Conservation (phyloP, 306 rosid genomes). For the Quercus gilva region DNA sequence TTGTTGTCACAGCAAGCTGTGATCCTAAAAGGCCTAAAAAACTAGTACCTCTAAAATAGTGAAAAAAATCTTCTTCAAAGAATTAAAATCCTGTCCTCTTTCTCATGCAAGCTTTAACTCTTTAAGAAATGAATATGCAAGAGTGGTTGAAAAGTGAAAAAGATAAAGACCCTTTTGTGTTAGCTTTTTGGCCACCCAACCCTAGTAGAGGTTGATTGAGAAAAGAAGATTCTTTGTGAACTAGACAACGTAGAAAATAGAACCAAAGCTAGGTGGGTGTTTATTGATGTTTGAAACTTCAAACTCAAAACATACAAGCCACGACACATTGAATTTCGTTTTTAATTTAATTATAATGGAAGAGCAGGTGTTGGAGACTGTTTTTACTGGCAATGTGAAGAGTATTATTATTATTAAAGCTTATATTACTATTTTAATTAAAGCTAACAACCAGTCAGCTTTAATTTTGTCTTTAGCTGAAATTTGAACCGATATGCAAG, state of each 20-base stretch:
- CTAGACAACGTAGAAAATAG: conserved; percentile 32
- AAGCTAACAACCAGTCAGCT: conserved; percentile 2
- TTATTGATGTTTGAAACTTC: neutral
- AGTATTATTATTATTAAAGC: neutral
- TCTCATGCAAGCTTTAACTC: conserved; percentile 1
- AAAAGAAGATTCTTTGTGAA: conserved; percentile 31
- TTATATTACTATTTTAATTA: neutral
- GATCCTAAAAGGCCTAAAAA: neutral
- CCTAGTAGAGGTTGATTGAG: conserved; percentile 29
- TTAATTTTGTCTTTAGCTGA: neutral
- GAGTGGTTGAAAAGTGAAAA: conserved; percentile 38
- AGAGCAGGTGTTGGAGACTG: conserved; percentile 23
- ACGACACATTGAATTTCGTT: conserved; percentile 17
- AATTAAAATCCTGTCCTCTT: neutral
- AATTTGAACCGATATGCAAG: neutral
- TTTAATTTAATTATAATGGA: conserved; percentile 8
- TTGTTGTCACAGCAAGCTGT: neutral
- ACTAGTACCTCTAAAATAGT: neutral
- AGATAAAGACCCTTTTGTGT: conserved; percentile 22
- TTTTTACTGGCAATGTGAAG: neutral
- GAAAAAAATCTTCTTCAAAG: neutral
- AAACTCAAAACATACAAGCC: conserved; percentile 22
- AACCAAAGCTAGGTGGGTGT: conserved; percentile 22
- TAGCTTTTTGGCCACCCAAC: conserved; percentile 21
- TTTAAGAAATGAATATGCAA: conserved; percentile 22